Evolutionary conservation across 2,329 filamentous ascomycete genomes (phyloP).

Genomic region (Penicillium janthinellum): DNA sequence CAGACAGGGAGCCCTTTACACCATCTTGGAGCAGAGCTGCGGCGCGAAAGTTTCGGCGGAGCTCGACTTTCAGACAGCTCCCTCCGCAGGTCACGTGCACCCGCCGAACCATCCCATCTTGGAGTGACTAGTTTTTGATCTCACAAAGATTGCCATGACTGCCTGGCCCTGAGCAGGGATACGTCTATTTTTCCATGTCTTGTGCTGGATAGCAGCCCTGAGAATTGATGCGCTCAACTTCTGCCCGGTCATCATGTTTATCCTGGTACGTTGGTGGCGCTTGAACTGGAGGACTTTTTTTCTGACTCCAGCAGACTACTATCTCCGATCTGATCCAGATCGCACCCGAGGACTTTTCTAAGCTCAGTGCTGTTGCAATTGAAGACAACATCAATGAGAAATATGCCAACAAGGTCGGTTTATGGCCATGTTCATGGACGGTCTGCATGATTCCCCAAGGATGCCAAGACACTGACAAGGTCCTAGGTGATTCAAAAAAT

Average conservation of each 20-base stretch:
- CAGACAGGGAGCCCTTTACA: slow-evolving; percentile 30
- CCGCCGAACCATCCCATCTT: slow-evolving; percentile 3
- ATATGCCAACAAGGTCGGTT: slow-evolving; percentile 81
- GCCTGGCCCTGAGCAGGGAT: neutral
- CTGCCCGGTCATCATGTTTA: slow-evolving; percentile 47
- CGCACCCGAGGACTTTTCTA: slow-evolving; percentile 81
- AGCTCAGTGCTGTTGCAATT: slow-evolving; percentile 76
- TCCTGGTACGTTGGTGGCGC: slow-evolving; percentile 45
- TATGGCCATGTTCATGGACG: neutral
- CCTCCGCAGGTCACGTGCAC: slow-evolving; percentile 17
- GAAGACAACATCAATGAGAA: slow-evolving; percentile 97
- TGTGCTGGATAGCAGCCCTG: neutral
- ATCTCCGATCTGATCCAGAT: slow-evolving; percentile 95
- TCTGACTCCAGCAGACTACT: slow-evolving; percentile 66
- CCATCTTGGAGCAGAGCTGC: slow-evolving; percentile 22
- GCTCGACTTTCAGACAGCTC: slow-evolving; percentile 21
- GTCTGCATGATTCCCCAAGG: neutral
- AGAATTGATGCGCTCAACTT: neutral
- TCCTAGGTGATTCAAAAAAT: slow-evolving; percentile 84
- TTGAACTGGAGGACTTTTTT: slow-evolving; percentile 23
- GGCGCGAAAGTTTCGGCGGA: slow-evolving; percentile 15
- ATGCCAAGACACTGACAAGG: slow-evolving; percentile 1
- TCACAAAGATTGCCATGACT: neutral
- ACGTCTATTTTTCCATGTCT: neutral
- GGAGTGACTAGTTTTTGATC: slow-evolving; percentile 14